Conservation (phyloP, 129 eudicot species). For the Helianthus tuberosus region DNA sequence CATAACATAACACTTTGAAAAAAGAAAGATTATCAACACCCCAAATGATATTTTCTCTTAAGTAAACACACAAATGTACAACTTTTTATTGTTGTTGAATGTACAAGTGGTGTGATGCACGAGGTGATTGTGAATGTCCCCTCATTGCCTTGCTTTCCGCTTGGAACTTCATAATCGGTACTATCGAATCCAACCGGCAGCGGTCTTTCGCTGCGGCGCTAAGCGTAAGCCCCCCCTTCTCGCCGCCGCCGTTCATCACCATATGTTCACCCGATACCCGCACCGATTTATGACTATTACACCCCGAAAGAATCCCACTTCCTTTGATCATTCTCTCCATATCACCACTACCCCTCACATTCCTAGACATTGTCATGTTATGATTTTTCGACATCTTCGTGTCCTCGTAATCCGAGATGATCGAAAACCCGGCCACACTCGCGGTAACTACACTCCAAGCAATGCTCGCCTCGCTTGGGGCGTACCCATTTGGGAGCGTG, state of each 20-base stretch:
- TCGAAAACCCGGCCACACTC: constrained; percentile 69
- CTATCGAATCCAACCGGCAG: constrained; percentile 38
- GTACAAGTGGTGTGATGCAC: constrained; percentile 54
- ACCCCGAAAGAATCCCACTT: constrained; percentile 59
- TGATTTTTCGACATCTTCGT: constrained; percentile 5
- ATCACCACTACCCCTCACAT: constrained; percentile 9
- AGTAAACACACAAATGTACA: constrained; percentile 23
- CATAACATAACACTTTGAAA: constrained; percentile 23
- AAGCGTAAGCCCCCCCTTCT: constrained; percentile 10
- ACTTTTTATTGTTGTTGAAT: constrained; percentile 43
- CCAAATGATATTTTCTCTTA: constrained; percentile 3
- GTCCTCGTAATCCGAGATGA: constrained; percentile 54
- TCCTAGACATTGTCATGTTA: constrained; percentile 11
- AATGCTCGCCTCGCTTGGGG: constrained; percentile 95
- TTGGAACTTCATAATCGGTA: constrained; percentile 55
- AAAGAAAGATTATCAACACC: constrained; percentile 26
- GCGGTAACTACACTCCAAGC: constrained; percentile 95
- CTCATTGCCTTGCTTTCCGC: constrained; percentile 47
- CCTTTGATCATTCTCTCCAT: constrained; percentile 28
- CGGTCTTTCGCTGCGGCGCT: constrained; percentile 26
- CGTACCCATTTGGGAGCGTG: constrained; percentile 58
- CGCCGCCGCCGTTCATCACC: constrained; percentile 22
- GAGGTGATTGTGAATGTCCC: constrained; percentile 38
- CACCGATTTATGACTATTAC: constrained; percentile 82
- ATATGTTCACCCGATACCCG: constrained; percentile 61